These are phyloP conservation scores for Stemphylium beticola DNA, from an alignment of 2,329 filamentous ascomycete species.

Conservation along the genomic window DNA sequence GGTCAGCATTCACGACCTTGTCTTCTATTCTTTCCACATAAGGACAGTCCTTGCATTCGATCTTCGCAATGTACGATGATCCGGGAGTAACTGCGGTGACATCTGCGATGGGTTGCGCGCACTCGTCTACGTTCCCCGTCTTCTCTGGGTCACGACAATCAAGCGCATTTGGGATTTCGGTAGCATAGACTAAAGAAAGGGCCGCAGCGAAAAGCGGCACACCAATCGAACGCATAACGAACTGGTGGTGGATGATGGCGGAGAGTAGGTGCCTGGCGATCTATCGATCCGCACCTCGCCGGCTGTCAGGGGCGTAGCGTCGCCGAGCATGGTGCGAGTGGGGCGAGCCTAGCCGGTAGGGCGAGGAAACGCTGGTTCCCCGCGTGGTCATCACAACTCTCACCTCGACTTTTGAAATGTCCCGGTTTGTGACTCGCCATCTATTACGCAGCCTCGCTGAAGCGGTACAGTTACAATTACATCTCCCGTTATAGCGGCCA, in stretches of 20 bases:
- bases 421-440: too few species aligned
- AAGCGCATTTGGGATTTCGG: slow-evolving; percentile 17
- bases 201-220: slow-evolving; percentile 17
- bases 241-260: slow-evolving; percentile 13
- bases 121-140: slow-evolving; percentile 17
- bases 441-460: too few species aligned
- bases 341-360: slow-evolving; percentile 1
- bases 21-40: slow-evolving; percentile 12
- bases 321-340: not conserved
- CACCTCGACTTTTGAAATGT: not conserved
- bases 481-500: too few species aligned
- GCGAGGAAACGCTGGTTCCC: not conserved
- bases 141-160: slow-evolving; percentile 21
- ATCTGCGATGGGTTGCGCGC: slow-evolving; percentile 30
- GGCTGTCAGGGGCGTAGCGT: slow-evolving; percentile 23
- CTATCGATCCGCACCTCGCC: slow-evolving; percentile 11
- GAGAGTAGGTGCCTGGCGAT: slow-evolving; percentile 10
- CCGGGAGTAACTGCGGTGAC: slow-evolving; percentile 32
- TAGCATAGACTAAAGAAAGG: slow-evolving; percentile 6
- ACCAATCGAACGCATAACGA: slow-evolving; percentile 13
- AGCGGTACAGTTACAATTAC: too few species aligned
- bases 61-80: slow-evolving; percentile 38
- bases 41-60: slow-evolving; percentile 40
- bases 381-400: not conserved
- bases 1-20: slow-evolving; percentile 22